Evolutionary conservation across 2,329 filamentous ascomycete genomes (phyloP), one percentile per base, ranked within the genome.

Genomic region (Cercospora citrullina): DNA sequence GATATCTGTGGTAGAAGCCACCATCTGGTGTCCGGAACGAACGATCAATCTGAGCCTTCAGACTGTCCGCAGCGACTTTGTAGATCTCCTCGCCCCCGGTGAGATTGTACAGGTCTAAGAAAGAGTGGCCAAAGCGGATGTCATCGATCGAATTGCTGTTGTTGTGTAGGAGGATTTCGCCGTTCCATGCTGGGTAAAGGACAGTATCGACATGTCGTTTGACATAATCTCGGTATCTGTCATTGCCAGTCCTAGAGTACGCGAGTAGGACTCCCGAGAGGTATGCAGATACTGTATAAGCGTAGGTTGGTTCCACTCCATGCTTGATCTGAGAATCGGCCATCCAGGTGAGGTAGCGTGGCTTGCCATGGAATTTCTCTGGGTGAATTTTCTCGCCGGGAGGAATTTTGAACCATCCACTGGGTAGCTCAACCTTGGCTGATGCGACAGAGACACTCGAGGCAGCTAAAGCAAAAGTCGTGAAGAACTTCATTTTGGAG

Each of bases 131-230:
- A 33, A 69, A 65, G 14, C 62, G 68, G 8, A 68, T 63, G 39
- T 69, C 68, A 21, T 69, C 68, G 31, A 68, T 67, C n/a, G 65
- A 68, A n/a, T 67, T 64, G 33, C 60, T 69, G 39, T 68, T 68
- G 31, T 69, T 68, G 65, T 64, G 66, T 1, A 63, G 36, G 9
- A 67, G 28, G 14, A 72, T 68, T 4, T 66, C 67, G 23, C 72
- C 71, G 28, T 73, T 77, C 30, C 78, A 75, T 0, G 75, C 78
- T 65, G 81, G 80, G 23, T 75, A 67, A 21, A 79, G 81, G 1
- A 79, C 81, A 5, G 79, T 81, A 65, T 84, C 83, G 63, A 83
- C 79, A 70, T 79, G 84, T 53, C 81, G 83, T 76, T 84, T 84
- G 65, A 85, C 83, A 66, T 78, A 73, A 30, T 69, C 67, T 5